Conservation (phyloP, 441 rosid species). For the Pelargonium exstipulatum region DNA sequence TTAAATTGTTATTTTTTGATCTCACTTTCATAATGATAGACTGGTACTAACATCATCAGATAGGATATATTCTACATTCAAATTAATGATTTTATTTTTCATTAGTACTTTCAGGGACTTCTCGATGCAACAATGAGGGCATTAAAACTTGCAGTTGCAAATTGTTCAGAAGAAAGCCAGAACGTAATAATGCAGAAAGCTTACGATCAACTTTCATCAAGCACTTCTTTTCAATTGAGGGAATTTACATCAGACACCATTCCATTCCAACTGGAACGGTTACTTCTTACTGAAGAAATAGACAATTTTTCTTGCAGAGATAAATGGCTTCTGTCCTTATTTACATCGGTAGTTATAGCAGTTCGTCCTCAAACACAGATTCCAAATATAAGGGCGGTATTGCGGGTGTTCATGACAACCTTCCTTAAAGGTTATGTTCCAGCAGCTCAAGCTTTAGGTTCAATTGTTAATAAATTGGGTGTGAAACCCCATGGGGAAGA, state of each 20-base stretch:
- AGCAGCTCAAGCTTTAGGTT: slow-evolving; percentile 84
- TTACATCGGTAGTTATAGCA: slow-evolving; percentile 69
- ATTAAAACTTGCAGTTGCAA: slow-evolving; percentile 61
- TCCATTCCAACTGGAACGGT: slow-evolving; percentile 31
- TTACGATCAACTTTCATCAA: slow-evolving; percentile 44
- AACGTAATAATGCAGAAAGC: slow-evolving; percentile 53
- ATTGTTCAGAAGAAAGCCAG: slow-evolving; percentile 61
- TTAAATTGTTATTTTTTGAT: too few relatives aligned
- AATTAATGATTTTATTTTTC: neutral
- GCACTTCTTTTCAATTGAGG: slow-evolving; percentile 39
- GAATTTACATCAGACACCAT: slow-evolving; percentile 27
- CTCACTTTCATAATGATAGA: neutral
- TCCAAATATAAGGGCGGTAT: slow-evolving; percentile 50
- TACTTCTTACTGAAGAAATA: slow-evolving; percentile 26
- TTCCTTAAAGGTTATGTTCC: slow-evolving; percentile 51
- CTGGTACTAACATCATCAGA: neutral
- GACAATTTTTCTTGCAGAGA: slow-evolving; percentile 44
- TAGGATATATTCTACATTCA: neutral
- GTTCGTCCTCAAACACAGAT: slow-evolving; percentile 47
- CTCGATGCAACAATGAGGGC: slow-evolving; percentile 57
- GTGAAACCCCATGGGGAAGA: slow-evolving; percentile 30
- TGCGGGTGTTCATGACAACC: slow-evolving; percentile 38
- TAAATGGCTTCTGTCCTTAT: slow-evolving; percentile 61
- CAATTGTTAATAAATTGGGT: slow-evolving; percentile 65
- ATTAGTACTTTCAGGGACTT: slow-evolving; percentile 41